Conservation (phyloP, 2,329 filamentous ascomycete genomes). For the Nemania sp. region DNA sequence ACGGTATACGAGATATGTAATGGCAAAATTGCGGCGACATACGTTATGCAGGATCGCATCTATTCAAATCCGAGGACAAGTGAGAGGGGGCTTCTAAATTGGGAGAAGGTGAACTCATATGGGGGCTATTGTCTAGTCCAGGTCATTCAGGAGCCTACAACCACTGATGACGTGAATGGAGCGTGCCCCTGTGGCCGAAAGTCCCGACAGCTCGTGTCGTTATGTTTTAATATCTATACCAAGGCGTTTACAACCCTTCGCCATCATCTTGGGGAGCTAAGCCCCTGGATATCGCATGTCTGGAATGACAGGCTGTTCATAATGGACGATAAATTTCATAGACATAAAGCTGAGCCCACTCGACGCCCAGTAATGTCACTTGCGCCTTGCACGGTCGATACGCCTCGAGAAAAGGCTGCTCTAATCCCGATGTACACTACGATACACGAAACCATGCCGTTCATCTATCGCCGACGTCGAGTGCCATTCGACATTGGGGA, state of each 20-base stretch:
- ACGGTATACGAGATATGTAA: slow-evolving; percentile 46
- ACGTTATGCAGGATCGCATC: slow-evolving; percentile 39
- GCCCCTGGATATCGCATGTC: slow-evolving; percentile 43
- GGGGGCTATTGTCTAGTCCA: slow-evolving; percentile 50
- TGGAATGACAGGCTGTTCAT: slow-evolving; percentile 46
- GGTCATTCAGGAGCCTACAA: slow-evolving; percentile 39
- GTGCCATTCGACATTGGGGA: slow-evolving; percentile 22
- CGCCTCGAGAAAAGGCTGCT: slow-evolving; percentile 1
- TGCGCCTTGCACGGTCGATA: slow-evolving; percentile 33
- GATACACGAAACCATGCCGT: slow-evolving; percentile 13
- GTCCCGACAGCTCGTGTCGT: slow-evolving; percentile 40
- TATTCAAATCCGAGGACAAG: slow-evolving; percentile 38
- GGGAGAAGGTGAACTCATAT: slow-evolving; percentile 49
- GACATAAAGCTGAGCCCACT: neutral
- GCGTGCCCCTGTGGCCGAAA: slow-evolving; percentile 36
- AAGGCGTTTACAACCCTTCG: slow-evolving; percentile 46
- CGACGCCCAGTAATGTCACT: slow-evolving; percentile 36
- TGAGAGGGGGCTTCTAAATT: slow-evolving; percentile 43
- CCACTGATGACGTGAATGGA: slow-evolving; percentile 6
- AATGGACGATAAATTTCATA: slow-evolving; percentile 31
- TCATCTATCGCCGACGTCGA: slow-evolving; percentile 34
- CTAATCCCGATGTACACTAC: slow-evolving; percentile 35
- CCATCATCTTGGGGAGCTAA: slow-evolving; percentile 43
- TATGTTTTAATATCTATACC: slow-evolving; percentile 52
- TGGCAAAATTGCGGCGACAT: slow-evolving; percentile 41